A percentile compares a stretch with the other conserved stretches of the same genome.
Evolutionary conservation across 2,329 filamentous ascomycete genomes (phyloP).

Genomic region (Alternaria viburni): DNA sequence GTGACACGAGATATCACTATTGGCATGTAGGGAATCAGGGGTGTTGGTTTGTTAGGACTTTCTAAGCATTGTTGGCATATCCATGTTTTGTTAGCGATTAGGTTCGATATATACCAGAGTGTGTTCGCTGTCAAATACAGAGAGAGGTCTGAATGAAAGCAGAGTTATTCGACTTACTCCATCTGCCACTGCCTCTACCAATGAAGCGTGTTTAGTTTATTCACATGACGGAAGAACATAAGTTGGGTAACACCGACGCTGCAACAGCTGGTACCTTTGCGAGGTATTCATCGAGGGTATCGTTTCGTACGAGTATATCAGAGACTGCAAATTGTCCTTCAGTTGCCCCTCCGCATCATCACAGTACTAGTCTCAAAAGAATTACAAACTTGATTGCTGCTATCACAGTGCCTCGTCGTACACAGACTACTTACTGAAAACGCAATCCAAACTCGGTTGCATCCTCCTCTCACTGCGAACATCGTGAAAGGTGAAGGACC

Average conservation of each 20-base stretch:
- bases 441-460: too few species aligned
- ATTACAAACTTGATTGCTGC: too few species aligned
- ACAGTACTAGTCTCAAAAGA: too few species aligned
- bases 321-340: background rate
- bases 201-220: too few species aligned
- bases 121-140: background rate
- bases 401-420: too few species aligned
- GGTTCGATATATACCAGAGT: background rate
- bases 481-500: background rate
- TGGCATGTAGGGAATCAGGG: background rate
- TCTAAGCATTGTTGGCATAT: background rate
- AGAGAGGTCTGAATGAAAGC: background rate
- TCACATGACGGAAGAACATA: too few species aligned
- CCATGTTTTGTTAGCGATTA: background rate
- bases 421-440: too few species aligned
- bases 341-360: background rate
- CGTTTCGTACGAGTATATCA: too few species aligned
- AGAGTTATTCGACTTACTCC: background rate
- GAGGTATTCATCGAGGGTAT: too few species aligned
- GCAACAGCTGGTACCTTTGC: too few species aligned
- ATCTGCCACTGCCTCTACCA: too few species aligned
- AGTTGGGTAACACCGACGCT: too few species aligned
- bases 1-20: background rate
- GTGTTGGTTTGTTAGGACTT: background rate
- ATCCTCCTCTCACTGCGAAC: background rate